phyloP scores from a whole-genome alignment of 2,329 filamentous ascomycete genomes.

The Cercospora sp. region DNA sequence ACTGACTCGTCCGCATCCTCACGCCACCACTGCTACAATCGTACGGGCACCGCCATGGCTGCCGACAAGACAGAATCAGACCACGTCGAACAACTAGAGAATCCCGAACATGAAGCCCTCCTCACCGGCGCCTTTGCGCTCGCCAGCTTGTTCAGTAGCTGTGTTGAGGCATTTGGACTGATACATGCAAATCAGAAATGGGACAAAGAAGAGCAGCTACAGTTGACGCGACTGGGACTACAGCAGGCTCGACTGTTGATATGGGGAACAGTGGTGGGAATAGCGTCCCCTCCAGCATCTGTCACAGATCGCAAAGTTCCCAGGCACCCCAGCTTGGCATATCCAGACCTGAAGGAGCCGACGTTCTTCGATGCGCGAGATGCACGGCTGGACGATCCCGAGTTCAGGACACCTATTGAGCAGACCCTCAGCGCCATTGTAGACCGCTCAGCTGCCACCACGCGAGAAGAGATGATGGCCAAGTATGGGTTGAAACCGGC shows the following conservation, averaged over 20 bases:
- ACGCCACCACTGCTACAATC: background rate
- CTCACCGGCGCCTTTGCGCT: conserved; percentile 46
- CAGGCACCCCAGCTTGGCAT: conserved; percentile 45
- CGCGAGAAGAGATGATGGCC: conserved; percentile 48
- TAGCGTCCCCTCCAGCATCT: conserved; percentile 45
- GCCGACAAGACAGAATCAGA: conserved; percentile 25
- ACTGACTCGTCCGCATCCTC: background rate
- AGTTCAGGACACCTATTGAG: conserved; percentile 42
- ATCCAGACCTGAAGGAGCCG: conserved; percentile 47
- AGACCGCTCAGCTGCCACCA: conserved; percentile 43
- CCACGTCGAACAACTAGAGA: conserved; percentile 29
- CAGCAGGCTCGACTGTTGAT: conserved; percentile 51
- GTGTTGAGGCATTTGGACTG: conserved; percentile 50
- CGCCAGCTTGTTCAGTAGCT: conserved; percentile 49
- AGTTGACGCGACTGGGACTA: conserved; percentile 47
- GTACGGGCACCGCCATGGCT: conserved; percentile 19
- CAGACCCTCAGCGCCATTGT: conserved; percentile 48
- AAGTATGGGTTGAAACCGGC: conserved; percentile 48
- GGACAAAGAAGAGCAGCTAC: conserved; percentile 46
- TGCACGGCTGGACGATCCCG: conserved; percentile 44
- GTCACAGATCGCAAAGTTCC: conserved; percentile 49
- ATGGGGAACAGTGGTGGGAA: conserved; percentile 51
- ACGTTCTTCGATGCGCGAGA: conserved; percentile 49
- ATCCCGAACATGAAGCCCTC: conserved; percentile 33
- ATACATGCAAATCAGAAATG: conserved; percentile 47